phyloP scores from a whole-genome alignment of 257 asterid species.

The Nicotiana tomentosiformis region DNA sequence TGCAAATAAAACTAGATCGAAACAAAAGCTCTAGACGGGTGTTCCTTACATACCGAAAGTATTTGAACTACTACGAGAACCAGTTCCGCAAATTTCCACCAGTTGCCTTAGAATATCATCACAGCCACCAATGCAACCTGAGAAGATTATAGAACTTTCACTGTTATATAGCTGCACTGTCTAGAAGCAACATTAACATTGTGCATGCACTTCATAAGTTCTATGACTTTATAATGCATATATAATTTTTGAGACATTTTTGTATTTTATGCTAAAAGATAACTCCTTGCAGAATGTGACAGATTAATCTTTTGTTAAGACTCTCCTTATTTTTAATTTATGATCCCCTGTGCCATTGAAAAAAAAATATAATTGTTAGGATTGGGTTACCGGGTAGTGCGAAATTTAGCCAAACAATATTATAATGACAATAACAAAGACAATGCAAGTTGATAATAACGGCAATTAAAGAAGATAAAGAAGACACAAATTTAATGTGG shows the following conservation, averaged over 20 bases:
- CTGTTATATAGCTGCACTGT: not conserved
- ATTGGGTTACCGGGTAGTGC: too few species aligned
- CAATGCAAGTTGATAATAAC: too few species aligned
- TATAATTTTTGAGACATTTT: not conserved
- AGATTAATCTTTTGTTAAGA: not conserved
- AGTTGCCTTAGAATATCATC: slow-evolving; percentile 75
- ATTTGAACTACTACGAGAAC: slow-evolving; percentile 60
- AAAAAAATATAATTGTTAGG: not conserved
- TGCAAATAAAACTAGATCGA: not conserved
- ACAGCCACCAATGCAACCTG: slow-evolving; percentile 98
- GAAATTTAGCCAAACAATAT: too few species aligned
- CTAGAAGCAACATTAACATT: not conserved
- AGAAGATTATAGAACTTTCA: slow-evolving; percentile 5
- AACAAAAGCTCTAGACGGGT: not conserved
- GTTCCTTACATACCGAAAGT: slow-evolving; percentile 46
- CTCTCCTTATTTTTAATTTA: not conserved
- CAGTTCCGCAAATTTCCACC: slow-evolving; percentile 87
- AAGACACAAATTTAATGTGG: too few species aligned
- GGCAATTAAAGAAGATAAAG: too few species aligned
- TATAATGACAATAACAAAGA: too few species aligned
- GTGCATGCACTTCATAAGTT: not conserved
- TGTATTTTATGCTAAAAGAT: not conserved
- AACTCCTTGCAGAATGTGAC: not conserved
- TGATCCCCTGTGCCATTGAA: not conserved
- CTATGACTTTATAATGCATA: not conserved